These are phyloP conservation scores for Wallacemonas sp. DNA, from an alignment of 208 protist genomes.

Conservation along the genomic window DNA sequence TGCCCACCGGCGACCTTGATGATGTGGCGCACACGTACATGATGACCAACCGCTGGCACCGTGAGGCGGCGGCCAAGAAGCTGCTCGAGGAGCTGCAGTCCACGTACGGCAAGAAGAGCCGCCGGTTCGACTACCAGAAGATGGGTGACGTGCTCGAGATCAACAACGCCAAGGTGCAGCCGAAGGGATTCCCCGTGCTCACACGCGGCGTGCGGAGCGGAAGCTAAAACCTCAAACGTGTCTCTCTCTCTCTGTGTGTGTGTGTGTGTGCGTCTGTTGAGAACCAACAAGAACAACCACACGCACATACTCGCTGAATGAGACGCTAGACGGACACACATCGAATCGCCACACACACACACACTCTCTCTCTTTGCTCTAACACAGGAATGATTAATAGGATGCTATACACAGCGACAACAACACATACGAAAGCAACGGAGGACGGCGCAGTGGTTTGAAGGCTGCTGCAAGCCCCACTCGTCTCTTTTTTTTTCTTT, in stretches of 20 bases:
- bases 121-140: slow-evolving; percentile 88
- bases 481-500: neutral
- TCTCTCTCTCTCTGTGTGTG: no score
- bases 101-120: slow-evolving; percentile 80
- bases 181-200: slow-evolving; percentile 86
- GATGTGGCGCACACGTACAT: slow-evolving; percentile 80
- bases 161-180: slow-evolving; percentile 90
- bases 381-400: no score
- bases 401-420: no score
- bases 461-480: no score
- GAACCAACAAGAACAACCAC: no score
- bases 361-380: no score
- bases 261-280: no score
- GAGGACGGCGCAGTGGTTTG: no score
- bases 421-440: no score
- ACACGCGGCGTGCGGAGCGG: slow-evolving; percentile 57
- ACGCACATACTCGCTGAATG: neutral
- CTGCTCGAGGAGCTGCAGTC: slow-evolving; percentile 81
- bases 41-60: slow-evolving; percentile 89
- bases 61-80: slow-evolving; percentile 87
- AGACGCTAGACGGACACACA: no score
- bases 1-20: slow-evolving; percentile 82
- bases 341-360: no score
- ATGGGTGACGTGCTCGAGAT: slow-evolving; percentile 92
- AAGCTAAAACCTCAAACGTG: no score